Base-by-base conservation (phyloP, 352 stramenopile species). In the Globisporangium polare region DNA sequence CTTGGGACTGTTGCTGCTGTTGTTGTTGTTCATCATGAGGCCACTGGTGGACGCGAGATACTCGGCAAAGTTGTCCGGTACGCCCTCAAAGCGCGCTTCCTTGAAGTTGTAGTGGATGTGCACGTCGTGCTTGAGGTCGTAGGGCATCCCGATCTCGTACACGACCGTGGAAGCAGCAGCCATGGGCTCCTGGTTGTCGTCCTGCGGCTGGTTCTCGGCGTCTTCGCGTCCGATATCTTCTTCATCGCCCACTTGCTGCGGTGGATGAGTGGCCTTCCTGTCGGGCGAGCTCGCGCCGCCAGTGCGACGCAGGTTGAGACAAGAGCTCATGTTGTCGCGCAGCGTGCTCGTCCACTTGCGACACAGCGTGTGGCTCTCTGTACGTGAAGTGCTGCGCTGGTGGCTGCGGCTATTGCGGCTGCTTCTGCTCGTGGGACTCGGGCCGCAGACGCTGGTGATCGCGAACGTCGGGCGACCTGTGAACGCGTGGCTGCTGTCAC, bases 41-140 rank as follows among this genome's bases (percentile, higher is more conserved):
- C 61, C 68, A 18, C 46, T 67, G 26, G 70, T 61, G 10, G 63
- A 58, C 24, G 74, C 65, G n/a, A 90, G 65, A 54, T 72, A 89
- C 68, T 90, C 77, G n/a, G 78, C 73, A 51, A 93, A 95, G 63
- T 91, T 90, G 52, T 84, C 77, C 0, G 88, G 85, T 27, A 95
- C 75, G 35, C 88, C 88, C 59, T 96, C 89, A 64, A 92, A 96
- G 12, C 87, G 75, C n/a, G 85, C 85, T 46, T 90, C 78, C 39
- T 88, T 68, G 63, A 84, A 92, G 69, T 97, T 95, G 76, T 94
- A 97, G 61, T 80, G 75, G 39, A 96, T 83, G 65, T 95, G 86
- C 50, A 95, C 69, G 65, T 93, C 84, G 58, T 95, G 88, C 24
- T 84, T 79, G 35, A 95, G 75, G 49, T 66, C 86, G 64, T 86